Evolutionary conservation across 192 early-diverging fungal species (phyloP), one percentile per base, ranked within the genome.

Genomic region (Coemansia sp.): DNA sequence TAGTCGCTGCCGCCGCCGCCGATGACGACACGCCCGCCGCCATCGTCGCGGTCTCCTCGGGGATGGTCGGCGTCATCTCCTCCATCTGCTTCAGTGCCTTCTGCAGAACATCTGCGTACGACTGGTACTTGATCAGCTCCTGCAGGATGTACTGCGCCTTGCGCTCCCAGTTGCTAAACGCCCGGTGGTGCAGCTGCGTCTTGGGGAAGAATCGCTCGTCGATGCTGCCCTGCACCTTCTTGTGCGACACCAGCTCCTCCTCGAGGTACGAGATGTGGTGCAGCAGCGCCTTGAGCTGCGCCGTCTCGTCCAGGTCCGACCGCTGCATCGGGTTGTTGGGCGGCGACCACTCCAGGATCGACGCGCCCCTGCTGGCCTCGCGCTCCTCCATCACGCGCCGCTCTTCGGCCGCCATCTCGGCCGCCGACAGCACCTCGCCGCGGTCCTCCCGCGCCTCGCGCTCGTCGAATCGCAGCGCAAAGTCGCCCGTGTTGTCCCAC

Each of bases 71-170:
- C 3, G 57, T 48, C 19, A 68, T 44, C 19, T 70, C 73, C 27
- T 77, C 73, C 57, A 70, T 66, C 62, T 72, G 68, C 53, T 63
- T 55, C 0, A 83, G 58, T n/a, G 82, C 80, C 24, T 82, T 82
- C 58, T 87, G 83, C 58, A 91, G 55, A 20, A 77, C 79, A 47
- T 91, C 86, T 9, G 82, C 81, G 46, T 91, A 91, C 53, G 84
- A 87, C 56, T 87, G 85, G 49, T 88, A 86, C 55, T 88, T 91
- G 67, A 91, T 84, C 57, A 88, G 85, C 72, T 91, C 88, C 63
- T 87, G 81, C 30, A 91, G 56, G 24, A 91, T 64, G 59, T 87
- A 83, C 53, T 85, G 83, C 9, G 86, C 85, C 61, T 84, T 84
- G 46, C 80, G 74, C 69, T 91, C 88, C 88, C 88, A 91, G 55